Evolutionary conservation across 2,329 filamentous ascomycete genomes (phyloP), one percentile per base, ranked within the genome.

Genomic region (Colletotrichum abscissum): DNA sequence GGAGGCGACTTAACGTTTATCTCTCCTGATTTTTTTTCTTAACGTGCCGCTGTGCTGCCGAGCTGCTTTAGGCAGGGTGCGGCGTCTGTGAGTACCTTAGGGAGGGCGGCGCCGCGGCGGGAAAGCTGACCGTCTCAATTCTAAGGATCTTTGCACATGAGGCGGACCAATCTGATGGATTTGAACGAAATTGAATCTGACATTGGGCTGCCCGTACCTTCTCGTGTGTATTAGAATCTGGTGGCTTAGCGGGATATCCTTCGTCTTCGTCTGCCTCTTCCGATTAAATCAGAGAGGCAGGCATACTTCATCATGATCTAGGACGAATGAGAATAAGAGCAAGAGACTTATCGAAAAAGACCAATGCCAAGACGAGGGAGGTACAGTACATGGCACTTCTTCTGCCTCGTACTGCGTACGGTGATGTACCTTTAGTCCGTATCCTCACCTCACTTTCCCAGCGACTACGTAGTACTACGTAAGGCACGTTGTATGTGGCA

Each of bases 191-290:
- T 57, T 56, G 52, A 66, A 28, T 66, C 55, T 54, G 28, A 66
- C 55, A 60, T 38, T 33, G 57, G 28, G 28, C 38, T 58, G 69
- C 69, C 65, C 65, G 38, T 52, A 26, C 16, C 16, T 38, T 9
- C 49, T 38, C 58, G 16, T 33, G 30, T 33, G 35, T 35, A 11
- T 33, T 46, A 24, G 35, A 55, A 55, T 26, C 63, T 65, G n/a
- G 22, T 52, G 30, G 30, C 62, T 12, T 26, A 12, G 63, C 38
- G 52, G 19, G 16, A 35, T 33, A 16, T 24, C 12, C 30, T 30
- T 42, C 26, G 52, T 56, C 24, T 38, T 9, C 26, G 54, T 16
- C 16, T 62, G 19, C 16, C 1, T 19, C 42, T 49, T 49, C 42
- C 16, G 19, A 49, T n/a, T n/a, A 3, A 49, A 33, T 33, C 28